These are phyloP conservation scores for Leccinum boreale DNA, from an alignment of 768 basidiomycete species.

Conservation along the genomic window DNA sequence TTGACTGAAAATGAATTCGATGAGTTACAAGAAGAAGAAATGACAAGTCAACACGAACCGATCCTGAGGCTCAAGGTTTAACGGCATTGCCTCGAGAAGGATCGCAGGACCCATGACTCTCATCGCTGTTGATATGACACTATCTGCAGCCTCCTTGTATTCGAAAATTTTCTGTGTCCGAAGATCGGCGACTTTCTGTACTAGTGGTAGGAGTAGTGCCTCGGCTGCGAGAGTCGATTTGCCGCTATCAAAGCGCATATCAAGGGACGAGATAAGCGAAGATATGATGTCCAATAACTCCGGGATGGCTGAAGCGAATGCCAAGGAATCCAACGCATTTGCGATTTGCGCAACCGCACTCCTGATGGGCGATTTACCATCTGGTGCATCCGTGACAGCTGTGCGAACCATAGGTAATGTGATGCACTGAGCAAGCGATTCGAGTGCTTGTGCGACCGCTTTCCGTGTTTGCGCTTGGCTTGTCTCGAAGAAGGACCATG, in stretches of 20 bases:
- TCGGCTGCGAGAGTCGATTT: conserved; percentile 61
- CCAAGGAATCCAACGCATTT: conserved; percentile 68
- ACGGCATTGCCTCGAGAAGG: conserved; percentile 68
- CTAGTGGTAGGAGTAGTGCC: conserved; percentile 61
- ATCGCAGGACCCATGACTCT: conserved; percentile 81
- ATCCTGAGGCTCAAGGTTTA: conserved; percentile 81
- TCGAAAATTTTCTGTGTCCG: conserved; percentile 82
- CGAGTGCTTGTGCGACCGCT: conserved; percentile 61
- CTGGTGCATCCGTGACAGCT: conserved; percentile 45
- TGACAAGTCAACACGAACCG: conserved; percentile 46
- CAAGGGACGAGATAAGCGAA: conserved; percentile 62
- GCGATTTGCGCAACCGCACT: conserved; percentile 61
- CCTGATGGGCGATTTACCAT: conserved; percentile 53
- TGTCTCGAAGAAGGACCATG: conserved; percentile 79
- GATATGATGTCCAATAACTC: conserved; percentile 75
- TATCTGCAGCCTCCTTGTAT: conserved; percentile 84
- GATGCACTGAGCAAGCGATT: conserved; percentile 66
- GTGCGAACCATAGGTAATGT: conserved; percentile 55
- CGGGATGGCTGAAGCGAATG: conserved; percentile 72
- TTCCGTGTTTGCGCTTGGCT: conserved; percentile 57
- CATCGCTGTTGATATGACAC: conserved; percentile 76
- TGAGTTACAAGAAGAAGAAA: not conserved
- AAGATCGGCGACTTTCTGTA: conserved; percentile 70
- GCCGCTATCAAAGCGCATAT: conserved; percentile 42
- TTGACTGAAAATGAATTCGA: conserved; percentile 42